Base-by-base conservation (phyloP, 441 rosid species). In the Adansonia grandidieri region DNA sequence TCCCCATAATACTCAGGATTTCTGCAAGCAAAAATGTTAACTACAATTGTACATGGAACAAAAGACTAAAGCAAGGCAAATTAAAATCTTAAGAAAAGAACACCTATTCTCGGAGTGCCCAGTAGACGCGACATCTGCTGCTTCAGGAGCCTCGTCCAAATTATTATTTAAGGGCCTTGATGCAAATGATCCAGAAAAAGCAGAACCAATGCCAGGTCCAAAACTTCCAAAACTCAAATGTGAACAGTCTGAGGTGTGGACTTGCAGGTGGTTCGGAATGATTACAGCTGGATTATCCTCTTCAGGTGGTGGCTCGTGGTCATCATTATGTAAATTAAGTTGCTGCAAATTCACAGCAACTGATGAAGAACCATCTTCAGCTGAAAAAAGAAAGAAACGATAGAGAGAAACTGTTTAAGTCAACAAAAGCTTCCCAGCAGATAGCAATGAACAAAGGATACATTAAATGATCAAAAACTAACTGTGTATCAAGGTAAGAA, bases 201-300 rank as follows among this genome's bases (percentile, higher is more conserved):
- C 79, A 74, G 89, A 81, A 80, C 81, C 72, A 67, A 86, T 73
- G 50, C 87, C 92, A 81, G 97, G 40, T 79, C 96, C 98, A 84
- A 95, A 96, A 79, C 97, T 96, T 73, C 99, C 99, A 82, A 96
- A 96, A 85, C 97, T 94, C 88, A 96, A 87, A 83, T 94, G 99
- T 0, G 97, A 87, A 86, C 97, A 94, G 54, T 93, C 97, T 47
- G 87, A 85, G 42, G 90, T 76, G 80, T 96, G 94, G 78, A 94
- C 89, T 86, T 91, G 94, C 75, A 96, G 88, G 83, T 96, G 99
- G 83, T 90, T 87, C 67, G 99, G 99, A 79, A 96, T 94, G 69
- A 94, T 89, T 57, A 96, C 96, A 77, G 92, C 85, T 64, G 95
- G 96, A 75, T 77, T 86, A 71, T 90, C 94, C 80, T 90, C 96